These are phyloP conservation scores for Trypanosoma vivax DNA, from an alignment of 208 protist species.

Conservation along the genomic window DNA sequence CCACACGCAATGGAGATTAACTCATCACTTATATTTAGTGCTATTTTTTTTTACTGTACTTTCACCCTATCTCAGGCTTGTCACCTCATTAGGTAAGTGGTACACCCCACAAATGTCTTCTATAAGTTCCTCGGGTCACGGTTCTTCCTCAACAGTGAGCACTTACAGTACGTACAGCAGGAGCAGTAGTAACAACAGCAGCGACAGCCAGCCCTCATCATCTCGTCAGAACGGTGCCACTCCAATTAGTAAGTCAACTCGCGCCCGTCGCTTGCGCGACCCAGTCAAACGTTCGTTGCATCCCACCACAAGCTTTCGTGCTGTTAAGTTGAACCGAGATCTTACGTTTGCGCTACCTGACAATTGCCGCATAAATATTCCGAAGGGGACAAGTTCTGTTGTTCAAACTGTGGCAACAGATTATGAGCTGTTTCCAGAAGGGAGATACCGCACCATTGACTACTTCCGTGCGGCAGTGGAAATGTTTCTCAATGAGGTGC, in stretches of 20 bases:
- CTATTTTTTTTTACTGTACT: no score
- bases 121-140: not conserved
- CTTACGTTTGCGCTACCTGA: slow-evolving; percentile 62
- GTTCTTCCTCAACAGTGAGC: slow-evolving; percentile 11
- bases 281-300: slow-evolving; percentile 1
- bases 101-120: no score
- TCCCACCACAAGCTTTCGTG: not conserved
- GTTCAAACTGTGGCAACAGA: slow-evolving; percentile 41
- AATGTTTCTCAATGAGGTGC: slow-evolving; percentile 68
- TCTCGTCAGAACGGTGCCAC: not conserved
- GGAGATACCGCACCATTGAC: slow-evolving; percentile 62
- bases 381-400: slow-evolving; percentile 17
- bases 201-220: not conserved
- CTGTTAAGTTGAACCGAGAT: slow-evolving; percentile 50
- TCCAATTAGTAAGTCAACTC: no score
- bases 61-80: no score
- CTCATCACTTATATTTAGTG: no score
- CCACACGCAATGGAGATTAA: no score
- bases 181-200: slow-evolving; percentile 5
- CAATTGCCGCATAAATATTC: slow-evolving; percentile 63
- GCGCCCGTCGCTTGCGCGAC: not conserved
- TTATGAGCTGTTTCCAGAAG: slow-evolving; percentile 49
- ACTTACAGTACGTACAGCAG: slow-evolving; percentile 17
- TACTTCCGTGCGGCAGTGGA: slow-evolving; percentile 73
- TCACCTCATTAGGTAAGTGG: no score